Base-by-base conservation (phyloP, 768 basidiomycete genomes). In the Calocera viscosa region DNA sequence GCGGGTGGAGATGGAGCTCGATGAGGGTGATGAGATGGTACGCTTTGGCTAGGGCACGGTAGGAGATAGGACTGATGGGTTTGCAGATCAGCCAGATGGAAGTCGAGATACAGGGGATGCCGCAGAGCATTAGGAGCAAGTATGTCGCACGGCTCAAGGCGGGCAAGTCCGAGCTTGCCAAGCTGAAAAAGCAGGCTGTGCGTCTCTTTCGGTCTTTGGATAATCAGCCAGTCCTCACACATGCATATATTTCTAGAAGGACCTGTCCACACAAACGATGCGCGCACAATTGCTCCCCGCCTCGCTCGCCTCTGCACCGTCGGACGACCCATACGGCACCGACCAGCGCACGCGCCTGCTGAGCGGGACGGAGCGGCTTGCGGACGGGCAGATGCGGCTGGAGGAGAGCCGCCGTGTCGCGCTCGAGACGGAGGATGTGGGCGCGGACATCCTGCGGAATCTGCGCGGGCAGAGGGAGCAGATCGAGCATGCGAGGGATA, bases 21-120 rank as follows among this genome's bases (percentile, higher is more conserved):
- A 99, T 75, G 96, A 99, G 76, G 95, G 94, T 0, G 94, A 96
- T 71, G 96, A 98, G 81, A 93, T 97, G 84, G 94, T 89, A 72
- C 63, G 84, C 33, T 14, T 30, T 12, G 7, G 16, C 7, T 38
- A 38, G 35, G 14, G 43, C 43, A 47, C 19, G 16, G 19, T 47
- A 19, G 43, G 24, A 7, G 24, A 19, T 5, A 19, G 43, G 26
- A 69, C 68, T 49, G 34, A 35, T 64, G 64, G 41, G 63, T 28
- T 1, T 38, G 2, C 71, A 98, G 95, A 84, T 97, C 70, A 93
- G 93, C 60, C 96, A 99, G 83, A 96, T 99, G 95, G 95, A 97
- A 79, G 89, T 99, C 67, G 96, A 99, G 79, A 87, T 95, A 7
- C 93, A 94, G 72, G 90, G 91, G 12, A 93, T 97, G 74, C 93